Evolutionary conservation across 192 early-diverging fungal genomes (phyloP).

Genomic region (Allomyces macrogynus): DNA sequence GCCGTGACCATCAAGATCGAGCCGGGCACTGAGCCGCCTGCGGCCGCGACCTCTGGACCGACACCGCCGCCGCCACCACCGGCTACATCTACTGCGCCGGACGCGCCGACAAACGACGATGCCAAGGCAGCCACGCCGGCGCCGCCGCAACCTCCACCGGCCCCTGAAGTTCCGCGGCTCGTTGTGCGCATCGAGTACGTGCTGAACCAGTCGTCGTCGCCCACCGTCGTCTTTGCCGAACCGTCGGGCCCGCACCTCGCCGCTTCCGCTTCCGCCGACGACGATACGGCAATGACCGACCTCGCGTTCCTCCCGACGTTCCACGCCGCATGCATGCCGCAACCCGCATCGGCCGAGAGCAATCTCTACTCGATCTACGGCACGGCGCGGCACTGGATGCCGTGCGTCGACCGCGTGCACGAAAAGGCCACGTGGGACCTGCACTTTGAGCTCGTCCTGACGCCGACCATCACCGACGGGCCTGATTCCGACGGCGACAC

Average conservation of each 20-base stretch:
- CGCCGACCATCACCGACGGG: slow-evolving; percentile 1
- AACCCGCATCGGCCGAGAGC: not conserved
- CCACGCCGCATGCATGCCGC: not conserved
- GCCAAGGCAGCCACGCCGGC: too few species aligned
- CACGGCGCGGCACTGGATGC: slow-evolving; percentile 50
- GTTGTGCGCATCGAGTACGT: not conserved
- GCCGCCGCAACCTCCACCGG: not conserved
- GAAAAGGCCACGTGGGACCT: slow-evolving; percentile 64
- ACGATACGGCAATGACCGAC: too few species aligned
- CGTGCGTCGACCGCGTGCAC: slow-evolving; percentile 46
- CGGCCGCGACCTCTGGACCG: not conserved
- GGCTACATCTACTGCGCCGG: too few species aligned
- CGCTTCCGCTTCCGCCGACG: too few species aligned
- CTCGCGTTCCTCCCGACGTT: not conserved
- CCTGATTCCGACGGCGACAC: not conserved
- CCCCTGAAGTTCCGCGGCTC: not conserved
- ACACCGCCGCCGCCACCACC: too few species aligned
- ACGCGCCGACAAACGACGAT: too few species aligned
- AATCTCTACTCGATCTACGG: slow-evolving; percentile 11
- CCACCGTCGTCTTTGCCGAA: not conserved
- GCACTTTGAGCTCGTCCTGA: not conserved
- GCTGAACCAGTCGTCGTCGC: not conserved
- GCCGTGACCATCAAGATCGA: not conserved
- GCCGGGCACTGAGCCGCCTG: not conserved
- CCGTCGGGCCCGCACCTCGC: not conserved